Evolutionary conservation across 2,329 filamentous ascomycete species (phyloP), one percentile per base, ranked within the genome.

Genomic region (Ampelomyces quisqualis): DNA sequence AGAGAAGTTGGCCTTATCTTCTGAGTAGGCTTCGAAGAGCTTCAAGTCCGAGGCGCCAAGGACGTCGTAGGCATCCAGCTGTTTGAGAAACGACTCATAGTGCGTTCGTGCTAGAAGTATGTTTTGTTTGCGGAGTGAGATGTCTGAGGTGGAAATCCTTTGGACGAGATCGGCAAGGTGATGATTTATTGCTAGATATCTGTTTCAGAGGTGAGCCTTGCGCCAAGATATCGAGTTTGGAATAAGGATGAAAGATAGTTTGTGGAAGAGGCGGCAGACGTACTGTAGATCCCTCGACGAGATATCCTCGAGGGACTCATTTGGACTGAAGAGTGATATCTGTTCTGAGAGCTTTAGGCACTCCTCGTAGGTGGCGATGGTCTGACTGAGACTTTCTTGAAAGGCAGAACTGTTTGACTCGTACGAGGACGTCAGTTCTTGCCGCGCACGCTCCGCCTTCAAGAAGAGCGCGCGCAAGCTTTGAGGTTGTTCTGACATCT

Each of bases 291-390:
- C 85, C n/a, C 79, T 77, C 1, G 91, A 94, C 10, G 87, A 76
- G 21, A 96, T 73, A 70, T 98, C 93, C 47, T 98, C 93, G 26
- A 91, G 70, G 1, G 80, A 79, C 69, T 98, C 93, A 69, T 98
- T 98, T 23, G 83, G 77, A 55, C 89, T 95, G 77, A 97, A 97
- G 38, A 98, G 75, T 0, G 87, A 85, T 18, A 93, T 75, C 45
- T 81, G 77, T 51, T 81, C 75, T 50, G 88, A 81, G 40, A 87
- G 79, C 44, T 80, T 74, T 43, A 85, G 75, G 67, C 87, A 90
- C 65, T 86, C 76, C 58, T 86, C 76, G 70, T 95, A 91, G 38
- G 82, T 78, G 49, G 78, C 70, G 55, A 95, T 81, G 27, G 87
- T 80, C 26, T 76, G 70, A 45, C 75, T 73, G 53, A 95, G 77